Evolutionary conservation across 2,329 filamentous ascomycete species (phyloP).

Genomic region (Aschersonia sp.): DNA sequence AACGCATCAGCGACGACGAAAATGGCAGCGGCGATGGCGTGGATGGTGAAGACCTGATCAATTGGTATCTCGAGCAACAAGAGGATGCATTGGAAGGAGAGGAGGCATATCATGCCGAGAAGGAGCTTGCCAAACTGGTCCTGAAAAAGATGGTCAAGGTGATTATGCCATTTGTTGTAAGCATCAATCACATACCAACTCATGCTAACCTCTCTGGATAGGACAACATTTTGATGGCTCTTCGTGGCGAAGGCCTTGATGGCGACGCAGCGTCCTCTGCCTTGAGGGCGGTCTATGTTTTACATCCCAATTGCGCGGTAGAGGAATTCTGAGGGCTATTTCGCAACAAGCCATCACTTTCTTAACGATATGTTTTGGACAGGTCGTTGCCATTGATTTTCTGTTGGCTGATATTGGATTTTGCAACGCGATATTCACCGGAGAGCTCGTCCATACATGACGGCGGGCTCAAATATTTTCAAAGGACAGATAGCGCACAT

Average conservation of each 20-base stretch:
- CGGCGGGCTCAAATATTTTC: no score
- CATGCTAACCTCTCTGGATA: slow-evolving; percentile 21
- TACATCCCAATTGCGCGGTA: slow-evolving; percentile 87
- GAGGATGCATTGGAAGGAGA: slow-evolving; percentile 70
- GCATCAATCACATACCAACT: not conserved
- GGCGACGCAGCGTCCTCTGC: slow-evolving; percentile 27
- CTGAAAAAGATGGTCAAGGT: slow-evolving; percentile 95
- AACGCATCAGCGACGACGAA: slow-evolving; percentile 74
- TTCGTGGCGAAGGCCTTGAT: slow-evolving; percentile 46
- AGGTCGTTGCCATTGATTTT: no score
- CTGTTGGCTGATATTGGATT: no score
- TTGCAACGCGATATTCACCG: no score
- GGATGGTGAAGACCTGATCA: slow-evolving; percentile 63
- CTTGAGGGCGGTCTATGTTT: slow-evolving; percentile 54
- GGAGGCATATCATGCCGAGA: slow-evolving; percentile 68
- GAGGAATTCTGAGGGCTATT: slow-evolving; percentile 37
- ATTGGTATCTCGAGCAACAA: slow-evolving; percentile 87
- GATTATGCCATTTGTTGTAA: slow-evolving; percentile 18
- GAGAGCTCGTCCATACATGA: no score
- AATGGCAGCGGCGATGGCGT: slow-evolving; percentile 63
- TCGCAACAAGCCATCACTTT: not conserved
- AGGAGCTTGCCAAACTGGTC: slow-evolving; percentile 64
- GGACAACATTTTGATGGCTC: slow-evolving; percentile 79
- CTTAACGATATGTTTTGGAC: not conserved
- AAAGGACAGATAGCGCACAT: no score